These are phyloP conservation scores for Leishmania amazonensis DNA, from an alignment of 208 protist species.

Conservation along the genomic window DNA sequence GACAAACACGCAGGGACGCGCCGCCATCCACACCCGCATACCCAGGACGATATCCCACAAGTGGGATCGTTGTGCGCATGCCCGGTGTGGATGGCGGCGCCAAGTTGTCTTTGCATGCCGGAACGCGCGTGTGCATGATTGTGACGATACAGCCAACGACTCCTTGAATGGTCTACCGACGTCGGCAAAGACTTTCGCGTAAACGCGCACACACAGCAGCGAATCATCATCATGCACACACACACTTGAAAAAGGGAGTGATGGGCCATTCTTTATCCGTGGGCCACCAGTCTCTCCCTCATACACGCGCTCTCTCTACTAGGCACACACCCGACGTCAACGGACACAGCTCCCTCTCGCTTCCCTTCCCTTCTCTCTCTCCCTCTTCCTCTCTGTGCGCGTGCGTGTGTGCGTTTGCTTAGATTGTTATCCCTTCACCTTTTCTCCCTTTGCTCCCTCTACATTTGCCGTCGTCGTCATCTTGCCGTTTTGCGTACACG, in stretches of 20 bases:
- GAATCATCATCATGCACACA: neutral
- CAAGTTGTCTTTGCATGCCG: neutral
- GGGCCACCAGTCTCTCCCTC: neutral
- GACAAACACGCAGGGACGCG: neutral
- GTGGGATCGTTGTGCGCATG: neutral
- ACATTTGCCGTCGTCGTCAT: neutral
- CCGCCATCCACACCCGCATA: neutral
- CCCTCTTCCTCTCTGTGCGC: too few species aligned
- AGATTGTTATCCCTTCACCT: conserved; percentile 7
- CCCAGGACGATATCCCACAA: neutral
- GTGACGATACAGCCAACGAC: neutral
- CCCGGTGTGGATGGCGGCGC: neutral
- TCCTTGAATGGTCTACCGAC: neutral
- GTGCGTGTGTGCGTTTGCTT: too few species aligned
- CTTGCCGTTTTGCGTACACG: neutral
- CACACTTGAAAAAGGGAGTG: neutral
- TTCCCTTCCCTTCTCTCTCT: neutral
- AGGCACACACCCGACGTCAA: neutral
- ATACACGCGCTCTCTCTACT: neutral
- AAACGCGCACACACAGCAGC: neutral
- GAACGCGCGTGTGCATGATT: neutral
- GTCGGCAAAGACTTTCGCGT: neutral
- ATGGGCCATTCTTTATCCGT: neutral
- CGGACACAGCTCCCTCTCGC: neutral
- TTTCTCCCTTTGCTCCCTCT: neutral